A percentile compares a stretch with the other conserved stretches of the same genome.
These are phyloP conservation scores for Teratosphaeriaceae sp. DNA, from an alignment of 2,329 filamentous ascomycete genomes.

Conservation along the genomic window DNA sequence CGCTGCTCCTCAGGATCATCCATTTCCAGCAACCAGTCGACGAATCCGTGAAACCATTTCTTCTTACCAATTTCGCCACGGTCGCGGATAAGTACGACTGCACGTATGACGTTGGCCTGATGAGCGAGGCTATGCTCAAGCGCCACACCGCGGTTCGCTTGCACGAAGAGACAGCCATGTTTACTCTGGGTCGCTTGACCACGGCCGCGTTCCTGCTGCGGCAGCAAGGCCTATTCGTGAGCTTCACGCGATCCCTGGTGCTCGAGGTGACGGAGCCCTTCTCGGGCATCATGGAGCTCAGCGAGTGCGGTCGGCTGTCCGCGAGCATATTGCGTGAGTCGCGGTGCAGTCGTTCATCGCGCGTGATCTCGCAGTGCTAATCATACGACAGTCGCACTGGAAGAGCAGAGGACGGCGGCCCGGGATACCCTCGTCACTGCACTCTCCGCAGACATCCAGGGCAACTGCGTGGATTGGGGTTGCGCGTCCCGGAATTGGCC, in stretches of 20 bases:
- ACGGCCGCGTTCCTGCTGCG: background rate
- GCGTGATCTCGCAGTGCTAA: too few species aligned
- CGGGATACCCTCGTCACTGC: background rate
- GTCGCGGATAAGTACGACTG: conserved; percentile 8
- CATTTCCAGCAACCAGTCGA: background rate
- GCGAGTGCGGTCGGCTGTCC: background rate
- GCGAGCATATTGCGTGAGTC: background rate
- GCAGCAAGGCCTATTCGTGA: background rate
- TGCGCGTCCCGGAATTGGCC: background rate
- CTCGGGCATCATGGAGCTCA: background rate
- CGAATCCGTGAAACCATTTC: background rate
- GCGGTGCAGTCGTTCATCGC: too few species aligned
- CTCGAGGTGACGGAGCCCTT: background rate
- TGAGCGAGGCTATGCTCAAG: background rate
- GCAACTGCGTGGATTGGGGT: background rate
- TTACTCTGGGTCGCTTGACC: background rate
- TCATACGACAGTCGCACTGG: background rate
- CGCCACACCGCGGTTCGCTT: background rate
- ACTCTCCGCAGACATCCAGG: background rate
- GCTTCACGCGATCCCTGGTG: conserved; percentile 2
- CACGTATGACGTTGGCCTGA: background rate
- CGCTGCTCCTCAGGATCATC: background rate
- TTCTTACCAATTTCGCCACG: background rate
- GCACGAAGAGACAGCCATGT: background rate
- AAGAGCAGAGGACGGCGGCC: background rate